A percentile compares a stretch with the other conserved stretches of the same genome.
phyloP scores from a whole-genome alignment of 345 rosid genomes.

The Euclidium syriacum region DNA sequence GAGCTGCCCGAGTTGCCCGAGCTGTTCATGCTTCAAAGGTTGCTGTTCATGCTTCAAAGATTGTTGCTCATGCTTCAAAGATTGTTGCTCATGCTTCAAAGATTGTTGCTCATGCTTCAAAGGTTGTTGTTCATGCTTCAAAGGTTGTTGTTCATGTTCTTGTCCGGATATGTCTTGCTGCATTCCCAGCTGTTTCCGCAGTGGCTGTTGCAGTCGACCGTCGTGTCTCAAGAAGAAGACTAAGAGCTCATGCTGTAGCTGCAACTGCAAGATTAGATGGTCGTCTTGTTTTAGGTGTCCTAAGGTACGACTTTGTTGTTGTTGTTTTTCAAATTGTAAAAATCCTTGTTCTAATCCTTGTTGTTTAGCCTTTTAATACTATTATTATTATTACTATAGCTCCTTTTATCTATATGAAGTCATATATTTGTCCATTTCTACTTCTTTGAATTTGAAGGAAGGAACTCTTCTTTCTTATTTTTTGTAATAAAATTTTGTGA shows the following conservation, averaged over 20 bases:
- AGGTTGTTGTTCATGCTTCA: slow-evolving; percentile 45
- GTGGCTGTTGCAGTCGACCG: slow-evolving; percentile 32
- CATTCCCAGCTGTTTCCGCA: slow-evolving; percentile 42
- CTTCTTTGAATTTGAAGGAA: not conserved
- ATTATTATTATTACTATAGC: slow-evolving; percentile 12
- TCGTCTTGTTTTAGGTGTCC: slow-evolving; percentile 49
- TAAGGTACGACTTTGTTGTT: slow-evolving; percentile 37
- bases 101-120: slow-evolving; percentile 45
- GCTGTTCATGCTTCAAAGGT: slow-evolving; percentile 45
- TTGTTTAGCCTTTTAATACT: slow-evolving; percentile 42
- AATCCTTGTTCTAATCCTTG: slow-evolving; percentile 50
- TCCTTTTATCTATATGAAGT: slow-evolving; percentile 5
- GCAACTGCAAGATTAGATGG: slow-evolving; percentile 36
- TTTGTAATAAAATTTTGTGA: slow-evolving; percentile 27
- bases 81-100: no score
- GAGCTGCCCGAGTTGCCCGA: slow-evolving; percentile 23
- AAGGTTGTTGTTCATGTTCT: slow-evolving; percentile 44
- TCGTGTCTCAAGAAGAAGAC: slow-evolving; percentile 41
- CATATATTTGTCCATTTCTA: slow-evolving; percentile 8
- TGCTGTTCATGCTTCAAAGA: slow-evolving; percentile 43
- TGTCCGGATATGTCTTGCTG: slow-evolving; percentile 47
- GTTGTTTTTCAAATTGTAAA: slow-evolving; percentile 45
- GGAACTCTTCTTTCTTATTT: not conserved
- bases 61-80: slow-evolving; percentile 43
- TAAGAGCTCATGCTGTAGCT: slow-evolving; percentile 46